Evolutionary conservation across 2,329 filamentous ascomycete genomes (phyloP).

Genomic region (Nemania sp.): DNA sequence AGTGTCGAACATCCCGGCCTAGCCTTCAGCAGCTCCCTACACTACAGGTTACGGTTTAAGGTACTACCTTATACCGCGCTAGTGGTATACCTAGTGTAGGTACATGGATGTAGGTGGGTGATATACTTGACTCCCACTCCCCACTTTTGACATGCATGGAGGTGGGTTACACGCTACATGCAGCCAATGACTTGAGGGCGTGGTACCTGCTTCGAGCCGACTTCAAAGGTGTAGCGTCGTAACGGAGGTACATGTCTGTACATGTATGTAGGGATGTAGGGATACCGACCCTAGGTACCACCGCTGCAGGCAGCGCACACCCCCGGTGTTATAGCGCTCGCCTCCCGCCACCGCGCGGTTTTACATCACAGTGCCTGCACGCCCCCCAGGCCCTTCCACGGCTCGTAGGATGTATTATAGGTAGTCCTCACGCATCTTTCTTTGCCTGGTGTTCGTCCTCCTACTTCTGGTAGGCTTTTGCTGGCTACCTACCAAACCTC

Average conservation of each 20-base stretch:
- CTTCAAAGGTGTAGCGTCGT: not conserved
- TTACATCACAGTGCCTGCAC: slow-evolving; percentile 3
- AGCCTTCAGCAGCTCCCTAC: slow-evolving; percentile 9
- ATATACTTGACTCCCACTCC: slow-evolving; percentile 1
- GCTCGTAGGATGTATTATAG: slow-evolving; percentile 15
- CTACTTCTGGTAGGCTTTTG: slow-evolving; percentile 12
- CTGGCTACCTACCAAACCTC: slow-evolving; percentile 16
- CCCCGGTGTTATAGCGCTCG: not conserved
- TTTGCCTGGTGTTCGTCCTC: slow-evolving; percentile 10
- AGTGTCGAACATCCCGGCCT: slow-evolving; percentile 8
- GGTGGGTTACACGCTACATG: slow-evolving; percentile 21
- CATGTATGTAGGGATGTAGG: not conserved
- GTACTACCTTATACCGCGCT: not conserved
- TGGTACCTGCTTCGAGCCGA: not conserved
- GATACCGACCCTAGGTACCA: not conserved
- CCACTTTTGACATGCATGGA: slow-evolving; percentile 26
- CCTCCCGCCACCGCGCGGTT: slow-evolving; percentile 4
- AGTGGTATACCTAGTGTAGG: too few relatives aligned
- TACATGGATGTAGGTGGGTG: not conserved
- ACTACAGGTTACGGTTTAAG: not conserved
- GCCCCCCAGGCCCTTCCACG: slow-evolving; percentile 10
- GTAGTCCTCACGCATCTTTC: slow-evolving; percentile 9
- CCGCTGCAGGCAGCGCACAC: slow-evolving; percentile 4
- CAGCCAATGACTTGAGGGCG: slow-evolving; percentile 18
- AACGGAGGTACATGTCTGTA: too few relatives aligned